Evolutionary conservation across 139 green algal genomes (phyloP).

Genomic region (Microglena sp.): DNA sequence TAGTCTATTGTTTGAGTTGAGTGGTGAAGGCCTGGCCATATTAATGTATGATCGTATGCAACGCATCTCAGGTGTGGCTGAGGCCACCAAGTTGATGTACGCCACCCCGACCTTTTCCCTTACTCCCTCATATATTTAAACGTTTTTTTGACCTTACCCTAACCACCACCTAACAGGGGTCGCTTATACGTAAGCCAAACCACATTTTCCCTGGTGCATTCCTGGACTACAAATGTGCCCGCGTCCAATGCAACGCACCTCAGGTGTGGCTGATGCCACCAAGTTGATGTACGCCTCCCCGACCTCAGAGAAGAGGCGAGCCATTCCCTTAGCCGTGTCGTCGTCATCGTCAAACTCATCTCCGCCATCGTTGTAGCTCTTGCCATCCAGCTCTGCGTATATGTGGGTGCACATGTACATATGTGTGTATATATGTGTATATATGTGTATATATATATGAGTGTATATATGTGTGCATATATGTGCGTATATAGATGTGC

Average conservation of each 20-base stretch:
- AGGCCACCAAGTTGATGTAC: constrained; percentile 65
- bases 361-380: constrained; percentile 8
- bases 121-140: too few species aligned
- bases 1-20: too few species aligned
- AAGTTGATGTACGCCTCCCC: constrained; percentile 77
- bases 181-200: too few species aligned
- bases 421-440: not conserved
- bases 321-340: constrained; percentile 81
- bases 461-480: not conserved
- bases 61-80: constrained; percentile 38
- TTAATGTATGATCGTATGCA: too few species aligned
- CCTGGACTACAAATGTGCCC: not conserved
- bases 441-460: not conserved
- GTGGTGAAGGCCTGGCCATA: too few species aligned
- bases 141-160: too few species aligned
- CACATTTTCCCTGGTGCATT: not conserved
- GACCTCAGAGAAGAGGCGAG: constrained; percentile 84
- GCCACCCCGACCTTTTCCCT: constrained; percentile 87
- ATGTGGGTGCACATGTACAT: not conserved
- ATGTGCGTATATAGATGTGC: not conserved
- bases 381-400: not conserved
- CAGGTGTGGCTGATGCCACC: constrained; percentile 39
- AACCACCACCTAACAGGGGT: too few species aligned
- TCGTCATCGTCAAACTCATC: constrained; percentile 64
- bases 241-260: constrained; percentile 25